A percentile compares a stretch with the other conserved stretches of the same genome.
phyloP scores from a whole-genome alignment of 2,329 filamentous ascomycete genomes.

The Elsinoe fawcettii region DNA sequence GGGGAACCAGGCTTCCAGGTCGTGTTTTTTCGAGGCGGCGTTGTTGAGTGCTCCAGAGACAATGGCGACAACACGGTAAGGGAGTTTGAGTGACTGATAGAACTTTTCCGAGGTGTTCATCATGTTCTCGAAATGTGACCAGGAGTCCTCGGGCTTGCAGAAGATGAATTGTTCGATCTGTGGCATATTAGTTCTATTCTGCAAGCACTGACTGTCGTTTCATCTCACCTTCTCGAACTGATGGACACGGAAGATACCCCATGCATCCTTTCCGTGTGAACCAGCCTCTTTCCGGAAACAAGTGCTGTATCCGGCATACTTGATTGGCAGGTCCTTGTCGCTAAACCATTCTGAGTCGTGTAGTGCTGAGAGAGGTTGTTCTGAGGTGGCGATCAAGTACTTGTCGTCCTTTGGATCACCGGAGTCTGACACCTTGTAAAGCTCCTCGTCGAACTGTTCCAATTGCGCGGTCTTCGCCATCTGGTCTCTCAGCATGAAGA shows the following conservation, averaged over 20 bases:
- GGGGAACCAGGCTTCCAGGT: constrained; percentile 93
- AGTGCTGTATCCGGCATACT: constrained; percentile 80
- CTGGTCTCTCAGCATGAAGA: constrained; percentile 89
- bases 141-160: constrained; percentile 81
- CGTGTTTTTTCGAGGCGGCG: constrained; percentile 82
- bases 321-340: constrained; percentile 77
- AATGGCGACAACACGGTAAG: constrained; percentile 87
- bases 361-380: constrained; percentile 82
- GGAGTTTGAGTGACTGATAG: constrained; percentile 80
- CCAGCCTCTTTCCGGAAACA: constrained; percentile 96
- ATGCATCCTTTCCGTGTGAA: constrained; percentile 83
- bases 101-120: constrained; percentile 86
- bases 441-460: constrained; percentile 92
- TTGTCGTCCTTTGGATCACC: constrained; percentile 79
- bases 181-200: neutral
- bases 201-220: constrained; percentile 27
- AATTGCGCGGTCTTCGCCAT: constrained; percentile 99
- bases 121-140: constrained; percentile 92
- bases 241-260: constrained; percentile 96
- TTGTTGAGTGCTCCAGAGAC: constrained; percentile 95
- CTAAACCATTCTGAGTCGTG: constrained; percentile 92
- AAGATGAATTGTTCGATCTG: constrained; percentile 67
- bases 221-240: constrained; percentile 78
- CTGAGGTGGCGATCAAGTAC: constrained; percentile 72
- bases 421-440: constrained; percentile 88